A percentile compares a stretch with the other conserved stretches of the same genome.
Evolutionary conservation across 306 rosid genomes (phyloP).

Genomic region (Cucumis cinereus): DNA sequence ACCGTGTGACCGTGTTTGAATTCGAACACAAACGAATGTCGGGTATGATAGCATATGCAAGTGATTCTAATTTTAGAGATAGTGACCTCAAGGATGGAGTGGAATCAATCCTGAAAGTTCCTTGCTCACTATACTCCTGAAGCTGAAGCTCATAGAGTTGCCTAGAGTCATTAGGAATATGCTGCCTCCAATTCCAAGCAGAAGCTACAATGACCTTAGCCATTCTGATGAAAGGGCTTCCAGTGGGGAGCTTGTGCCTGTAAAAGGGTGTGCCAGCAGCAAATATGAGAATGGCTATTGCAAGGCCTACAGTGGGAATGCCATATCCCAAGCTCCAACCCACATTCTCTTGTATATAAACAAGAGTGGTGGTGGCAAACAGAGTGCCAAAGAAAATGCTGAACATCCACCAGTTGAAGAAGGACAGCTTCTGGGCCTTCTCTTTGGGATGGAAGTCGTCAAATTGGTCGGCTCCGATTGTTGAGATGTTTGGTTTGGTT

Average conservation of each 20-base stretch:
- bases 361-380: constrained; percentile 63
- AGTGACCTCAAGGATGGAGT: constrained; percentile 62
- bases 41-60: neutral
- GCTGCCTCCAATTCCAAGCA: constrained; percentile 36
- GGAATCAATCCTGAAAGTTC: constrained; percentile 47
- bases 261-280: constrained; percentile 58
- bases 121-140: constrained; percentile 32
- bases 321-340: constrained; percentile 89
- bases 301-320: constrained; percentile 73
- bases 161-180: constrained; percentile 39
- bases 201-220: constrained; percentile 55
- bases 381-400: constrained; percentile 78
- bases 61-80: neutral
- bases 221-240: constrained; percentile 38
- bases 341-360: constrained; percentile 69
- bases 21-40: neutral
- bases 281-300: constrained; percentile 43
- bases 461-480: constrained; percentile 94
- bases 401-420: constrained; percentile 99
- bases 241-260: constrained; percentile 48
- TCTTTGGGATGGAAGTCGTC: constrained; percentile 69
- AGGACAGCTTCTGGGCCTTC: constrained; percentile 58
- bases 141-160: constrained; percentile 45
- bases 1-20: neutral
- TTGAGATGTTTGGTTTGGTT: constrained; percentile 87